Conservation (phyloP, 495 filamentous ascomycete species). For the Ascobolus immersus region DNA sequence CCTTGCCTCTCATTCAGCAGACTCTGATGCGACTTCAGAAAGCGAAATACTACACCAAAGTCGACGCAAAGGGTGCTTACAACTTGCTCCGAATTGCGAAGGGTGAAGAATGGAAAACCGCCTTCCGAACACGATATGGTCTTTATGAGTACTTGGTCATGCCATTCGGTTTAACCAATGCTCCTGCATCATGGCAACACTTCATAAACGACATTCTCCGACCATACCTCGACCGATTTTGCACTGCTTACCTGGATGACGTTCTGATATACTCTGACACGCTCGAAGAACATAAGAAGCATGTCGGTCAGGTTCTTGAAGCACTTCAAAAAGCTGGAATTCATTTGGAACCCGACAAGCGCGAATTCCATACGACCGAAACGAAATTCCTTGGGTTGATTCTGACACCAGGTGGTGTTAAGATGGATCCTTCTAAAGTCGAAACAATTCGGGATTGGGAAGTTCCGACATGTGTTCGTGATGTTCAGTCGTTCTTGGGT, state of each 20-base stretch:
- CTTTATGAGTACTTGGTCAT: conserved; percentile 15
- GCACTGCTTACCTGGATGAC: conserved; percentile 17
- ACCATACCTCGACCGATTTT: conserved; percentile 14
- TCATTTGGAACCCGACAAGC: conserved; percentile 15
- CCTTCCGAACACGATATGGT: conserved; percentile 16
- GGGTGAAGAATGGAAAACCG: conserved; percentile 17
- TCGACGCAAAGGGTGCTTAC: too few species aligned
- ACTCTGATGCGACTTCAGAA: too few species aligned
- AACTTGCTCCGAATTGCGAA: too few species aligned
- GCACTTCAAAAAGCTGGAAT: conserved; percentile 9
- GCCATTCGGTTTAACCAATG: conserved; percentile 14
- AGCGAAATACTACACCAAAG: too few species aligned
- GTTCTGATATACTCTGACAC: conserved; percentile 16
- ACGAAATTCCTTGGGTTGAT: conserved; percentile 16
- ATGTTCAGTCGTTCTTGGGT: conserved; percentile 10
- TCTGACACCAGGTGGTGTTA: conserved; percentile 11
- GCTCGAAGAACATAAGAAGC: conserved; percentile 8
- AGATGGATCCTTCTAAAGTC: conserved; percentile 12
- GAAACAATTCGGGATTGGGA: conserved; percentile 4
- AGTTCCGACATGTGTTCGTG: conserved; percentile 2
- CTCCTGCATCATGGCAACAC: conserved; percentile 12
- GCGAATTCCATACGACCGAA: conserved; percentile 13
- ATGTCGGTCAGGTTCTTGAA: conserved; percentile 12
- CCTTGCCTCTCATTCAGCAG: too few species aligned
- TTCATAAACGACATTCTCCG: conserved; percentile 16